These are phyloP conservation scores for Wilcoxina mikolae DNA, from an alignment of 495 filamentous ascomycete genomes.

Conservation along the genomic window DNA sequence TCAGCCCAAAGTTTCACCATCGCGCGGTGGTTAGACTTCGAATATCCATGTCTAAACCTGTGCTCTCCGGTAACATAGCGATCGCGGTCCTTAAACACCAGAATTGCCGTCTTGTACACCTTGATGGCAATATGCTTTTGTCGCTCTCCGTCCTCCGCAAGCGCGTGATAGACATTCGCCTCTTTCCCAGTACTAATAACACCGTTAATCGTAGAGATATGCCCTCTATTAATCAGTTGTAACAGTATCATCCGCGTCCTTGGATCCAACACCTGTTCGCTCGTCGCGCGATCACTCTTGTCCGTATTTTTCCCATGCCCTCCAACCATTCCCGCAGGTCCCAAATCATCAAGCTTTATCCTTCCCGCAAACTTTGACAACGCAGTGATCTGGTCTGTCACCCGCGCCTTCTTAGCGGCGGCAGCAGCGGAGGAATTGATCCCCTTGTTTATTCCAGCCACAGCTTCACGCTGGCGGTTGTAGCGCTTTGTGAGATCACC, in stretches of 20 bases:
- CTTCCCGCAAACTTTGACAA: conserved; percentile 78
- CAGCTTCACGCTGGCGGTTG: conserved; percentile 54
- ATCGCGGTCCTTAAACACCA: conserved; percentile 94
- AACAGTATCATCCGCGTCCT: conserved; percentile 87
- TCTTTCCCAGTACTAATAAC: conserved; percentile 93
- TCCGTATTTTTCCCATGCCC: conserved; percentile 34
- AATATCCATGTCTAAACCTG: conserved; percentile 65
- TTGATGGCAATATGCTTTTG: conserved; percentile 66
- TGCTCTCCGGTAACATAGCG: conserved; percentile 89
- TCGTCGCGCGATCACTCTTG: conserved; percentile 82
- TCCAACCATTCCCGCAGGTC: conserved; percentile 32
- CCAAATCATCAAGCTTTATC: conserved; percentile 60
- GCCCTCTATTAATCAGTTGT: conserved; percentile 78
- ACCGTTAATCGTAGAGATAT: conserved; percentile 69
- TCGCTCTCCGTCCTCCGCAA: conserved; percentile 34
- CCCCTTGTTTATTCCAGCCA: conserved; percentile 37
- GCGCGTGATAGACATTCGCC: conserved; percentile 85
- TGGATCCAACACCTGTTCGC: conserved; percentile 83
- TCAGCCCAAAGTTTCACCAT: conserved; percentile 98
- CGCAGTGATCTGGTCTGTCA: conserved; percentile 77
- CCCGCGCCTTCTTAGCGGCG: conserved; percentile 42
- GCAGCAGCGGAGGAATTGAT: conserved; percentile 34
- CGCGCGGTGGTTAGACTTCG: conserved; percentile 77
- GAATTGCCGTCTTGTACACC: conserved; percentile 91
- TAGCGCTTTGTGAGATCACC: conserved; percentile 74